These are phyloP conservation scores for Hirsutella thompsonii DNA, from an alignment of 2,329 filamentous ascomycete genomes.

Conservation along the genomic window DNA sequence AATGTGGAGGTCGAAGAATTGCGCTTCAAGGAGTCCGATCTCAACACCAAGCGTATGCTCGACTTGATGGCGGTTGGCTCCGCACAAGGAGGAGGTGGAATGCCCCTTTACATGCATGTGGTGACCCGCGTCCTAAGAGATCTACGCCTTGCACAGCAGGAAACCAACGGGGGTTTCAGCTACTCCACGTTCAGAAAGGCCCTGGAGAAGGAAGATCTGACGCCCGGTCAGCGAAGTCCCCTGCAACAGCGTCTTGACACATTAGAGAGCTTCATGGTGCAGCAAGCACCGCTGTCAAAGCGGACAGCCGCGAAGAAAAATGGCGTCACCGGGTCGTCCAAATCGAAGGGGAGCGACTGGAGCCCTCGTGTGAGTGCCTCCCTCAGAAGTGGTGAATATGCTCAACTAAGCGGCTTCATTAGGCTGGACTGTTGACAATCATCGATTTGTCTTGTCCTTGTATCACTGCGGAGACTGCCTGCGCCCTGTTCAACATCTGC, in stretches of 20 bases:
- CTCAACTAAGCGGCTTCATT: not conserved
- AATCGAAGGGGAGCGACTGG: constrained; percentile 7
- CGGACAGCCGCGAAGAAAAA: not conserved
- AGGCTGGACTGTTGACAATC: constrained; percentile 22
- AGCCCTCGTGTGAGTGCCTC: constrained; percentile 6
- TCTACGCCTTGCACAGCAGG: constrained; percentile 34
- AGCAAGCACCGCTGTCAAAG: constrained; percentile 5
- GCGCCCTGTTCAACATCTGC: constrained; percentile 59
- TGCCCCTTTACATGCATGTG: constrained; percentile 46
- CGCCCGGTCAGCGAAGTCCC: constrained; percentile 34
- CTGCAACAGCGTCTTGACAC: constrained; percentile 28
- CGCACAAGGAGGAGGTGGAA: constrained; percentile 14
- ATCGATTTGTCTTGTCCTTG: constrained; percentile 64
- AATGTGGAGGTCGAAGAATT: constrained; percentile 36
- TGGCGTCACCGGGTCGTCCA: not conserved
- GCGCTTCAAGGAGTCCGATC: constrained; percentile 33
- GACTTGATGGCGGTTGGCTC: constrained; percentile 43
- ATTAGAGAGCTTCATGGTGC: constrained; percentile 42
- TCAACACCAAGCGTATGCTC: constrained; percentile 45
- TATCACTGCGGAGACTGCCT: constrained; percentile 52
- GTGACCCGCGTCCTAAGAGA: constrained; percentile 42
- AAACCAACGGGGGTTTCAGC: constrained; percentile 24
- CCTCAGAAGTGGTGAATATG: not conserved
- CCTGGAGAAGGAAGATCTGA: constrained; percentile 22
- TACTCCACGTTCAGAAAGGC: constrained; percentile 33